phyloP scores from a whole-genome alignment of 352 stramenopile genomes.

The Globisporangium megalacanthum region DNA sequence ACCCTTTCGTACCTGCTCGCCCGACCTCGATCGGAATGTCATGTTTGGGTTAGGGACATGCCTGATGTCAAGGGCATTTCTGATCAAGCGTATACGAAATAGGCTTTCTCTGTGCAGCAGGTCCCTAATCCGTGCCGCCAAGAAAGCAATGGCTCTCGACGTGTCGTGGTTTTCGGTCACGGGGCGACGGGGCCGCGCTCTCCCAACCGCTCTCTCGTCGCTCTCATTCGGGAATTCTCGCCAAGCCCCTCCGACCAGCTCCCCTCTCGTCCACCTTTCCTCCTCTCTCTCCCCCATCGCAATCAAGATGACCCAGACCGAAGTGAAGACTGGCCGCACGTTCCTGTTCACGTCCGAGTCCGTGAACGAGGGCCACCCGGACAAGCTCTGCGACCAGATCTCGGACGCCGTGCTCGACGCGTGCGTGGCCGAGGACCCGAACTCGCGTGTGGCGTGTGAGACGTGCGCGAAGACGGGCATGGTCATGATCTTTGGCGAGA shows the following conservation, averaged over 20 bases:
- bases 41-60: too few species aligned
- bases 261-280: not conserved
- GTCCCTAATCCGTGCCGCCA: too few species aligned
- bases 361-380: slow-evolving; percentile 99
- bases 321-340: slow-evolving; percentile 47
- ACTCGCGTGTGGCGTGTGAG: slow-evolving; percentile 98
- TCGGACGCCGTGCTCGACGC: slow-evolving; percentile 98
- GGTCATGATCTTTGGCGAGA: slow-evolving; percentile 99
- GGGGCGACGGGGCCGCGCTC: not conserved
- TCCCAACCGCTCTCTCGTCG: not conserved
- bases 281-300: not conserved
- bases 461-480: slow-evolving; percentile 99
- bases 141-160: not conserved
- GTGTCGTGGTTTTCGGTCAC: not conserved
- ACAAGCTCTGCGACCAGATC: slow-evolving; percentile 98
- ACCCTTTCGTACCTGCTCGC: too few species aligned
- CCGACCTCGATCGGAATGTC: too few species aligned
- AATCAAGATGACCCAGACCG: slow-evolving; percentile 58
- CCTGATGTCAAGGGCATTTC: too few species aligned
- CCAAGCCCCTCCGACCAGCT: slow-evolving; percentile 10
- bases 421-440: slow-evolving; percentile 96
- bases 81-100: too few species aligned
- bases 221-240: slow-evolving; percentile 16
- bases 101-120: too few species aligned
- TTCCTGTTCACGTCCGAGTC: slow-evolving; percentile 99